Evolutionary conservation across 495 filamentous ascomycete genomes (phyloP).

Genomic region (Chaetomium fimeti): DNA sequence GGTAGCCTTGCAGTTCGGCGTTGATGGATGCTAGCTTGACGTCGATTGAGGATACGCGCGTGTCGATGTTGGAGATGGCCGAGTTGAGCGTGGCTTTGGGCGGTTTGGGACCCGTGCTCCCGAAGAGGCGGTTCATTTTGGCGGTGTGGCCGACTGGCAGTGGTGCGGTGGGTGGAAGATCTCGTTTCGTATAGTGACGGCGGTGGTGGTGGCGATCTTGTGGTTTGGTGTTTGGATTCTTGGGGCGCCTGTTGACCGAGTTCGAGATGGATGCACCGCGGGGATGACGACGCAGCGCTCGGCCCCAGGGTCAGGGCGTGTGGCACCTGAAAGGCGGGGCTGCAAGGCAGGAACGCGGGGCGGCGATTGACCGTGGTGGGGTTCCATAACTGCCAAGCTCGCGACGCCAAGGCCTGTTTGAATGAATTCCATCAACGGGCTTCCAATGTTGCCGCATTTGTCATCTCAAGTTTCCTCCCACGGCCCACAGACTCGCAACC

Average conservation of each 20-base stretch:
- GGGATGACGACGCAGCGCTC: too few species aligned
- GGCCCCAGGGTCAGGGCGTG: too few species aligned
- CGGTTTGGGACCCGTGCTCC: conserved; percentile 71
- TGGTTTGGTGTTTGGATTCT: too few species aligned
- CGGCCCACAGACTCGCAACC: not conserved
- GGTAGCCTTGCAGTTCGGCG: conserved; percentile 85
- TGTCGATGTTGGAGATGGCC: conserved; percentile 88
- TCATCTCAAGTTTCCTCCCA: too few species aligned
- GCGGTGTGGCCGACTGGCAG: not conserved
- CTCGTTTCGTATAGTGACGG: not conserved
- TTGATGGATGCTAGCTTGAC: conserved; percentile 92
- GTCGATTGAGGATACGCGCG: conserved; percentile 83
- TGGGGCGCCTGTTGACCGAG: too few species aligned
- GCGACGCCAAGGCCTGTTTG: too few species aligned
- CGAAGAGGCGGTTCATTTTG: conserved; percentile 93
- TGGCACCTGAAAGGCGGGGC: too few species aligned
- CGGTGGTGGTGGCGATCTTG: not conserved
- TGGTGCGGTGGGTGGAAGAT: not conserved
- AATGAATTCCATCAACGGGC: too few species aligned
- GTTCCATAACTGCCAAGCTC: too few species aligned
- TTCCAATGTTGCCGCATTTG: not conserved
- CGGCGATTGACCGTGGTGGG: too few species aligned
- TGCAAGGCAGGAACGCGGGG: too few species aligned
- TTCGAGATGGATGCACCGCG: too few species aligned
- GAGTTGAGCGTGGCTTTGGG: conserved; percentile 88